These are phyloP conservation scores for Cutaneotrichosporon arboriforme DNA, from an alignment of 1,284 basidiomycete genomes.

Conservation along the genomic window DNA sequence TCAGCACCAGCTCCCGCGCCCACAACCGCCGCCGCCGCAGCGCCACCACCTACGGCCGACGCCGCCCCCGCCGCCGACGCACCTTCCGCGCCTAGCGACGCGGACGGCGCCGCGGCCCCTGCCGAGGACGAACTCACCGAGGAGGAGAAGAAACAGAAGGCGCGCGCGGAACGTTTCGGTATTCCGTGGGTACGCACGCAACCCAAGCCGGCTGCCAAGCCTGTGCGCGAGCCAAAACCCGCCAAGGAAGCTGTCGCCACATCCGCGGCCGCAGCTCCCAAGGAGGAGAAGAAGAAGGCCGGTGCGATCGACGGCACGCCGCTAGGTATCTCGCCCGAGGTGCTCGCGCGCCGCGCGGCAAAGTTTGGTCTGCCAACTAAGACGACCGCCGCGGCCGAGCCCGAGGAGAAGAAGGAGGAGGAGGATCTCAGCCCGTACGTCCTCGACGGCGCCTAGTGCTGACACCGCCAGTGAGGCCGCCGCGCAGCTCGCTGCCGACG, in stretches of 20 bases:
- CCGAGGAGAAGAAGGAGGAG: slow-evolving; percentile 23
- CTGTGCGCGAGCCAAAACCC: too few species aligned
- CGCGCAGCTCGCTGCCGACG: slow-evolving; percentile 38
- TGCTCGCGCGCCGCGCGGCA: slow-evolving; percentile 40
- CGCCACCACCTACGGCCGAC: background rate
- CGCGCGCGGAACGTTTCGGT: slow-evolving; percentile 46
- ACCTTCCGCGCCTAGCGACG: slow-evolving; percentile 4
- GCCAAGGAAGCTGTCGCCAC: slow-evolving; percentile 7
- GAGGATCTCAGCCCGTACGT: slow-evolving; percentile 39
- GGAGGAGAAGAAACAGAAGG: slow-evolving; percentile 43
- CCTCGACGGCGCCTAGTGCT: slow-evolving; percentile 1
- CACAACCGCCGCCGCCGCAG: background rate
- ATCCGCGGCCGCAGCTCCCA: slow-evolving; percentile 4
- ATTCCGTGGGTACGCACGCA: slow-evolving; percentile 32
- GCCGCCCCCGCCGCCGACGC: background rate
- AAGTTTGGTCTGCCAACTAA: slow-evolving; percentile 42
- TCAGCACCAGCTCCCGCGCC: background rate
- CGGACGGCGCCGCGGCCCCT: background rate
- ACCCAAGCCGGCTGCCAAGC: slow-evolving; percentile 14
- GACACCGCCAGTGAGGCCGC: slow-evolving; percentile 29
- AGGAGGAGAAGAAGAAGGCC: slow-evolving; percentile 19
- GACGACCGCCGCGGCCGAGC: slow-evolving; percentile 20
- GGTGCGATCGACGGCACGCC: slow-evolving; percentile 30
- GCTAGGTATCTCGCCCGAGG: slow-evolving; percentile 37
- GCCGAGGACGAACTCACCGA: slow-evolving; percentile 26